A percentile compares a stretch with the other conserved stretches of the same genome.
Conservation (phyloP, 768 basidiomycete species). For the Rhodocollybia butyracea region DNA sequence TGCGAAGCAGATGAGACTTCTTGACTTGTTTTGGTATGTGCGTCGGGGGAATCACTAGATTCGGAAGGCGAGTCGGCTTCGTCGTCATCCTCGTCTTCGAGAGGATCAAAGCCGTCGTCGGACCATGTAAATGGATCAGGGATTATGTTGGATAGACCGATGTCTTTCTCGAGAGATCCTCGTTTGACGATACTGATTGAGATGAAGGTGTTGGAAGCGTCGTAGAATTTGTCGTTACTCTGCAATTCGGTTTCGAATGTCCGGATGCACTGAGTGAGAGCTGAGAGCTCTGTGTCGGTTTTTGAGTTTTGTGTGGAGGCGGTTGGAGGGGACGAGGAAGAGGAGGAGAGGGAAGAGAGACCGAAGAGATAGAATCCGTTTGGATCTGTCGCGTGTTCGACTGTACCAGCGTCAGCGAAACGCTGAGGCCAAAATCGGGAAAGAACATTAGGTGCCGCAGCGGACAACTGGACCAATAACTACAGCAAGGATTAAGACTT, state of each 20-base stretch:
- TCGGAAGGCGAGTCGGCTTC: background rate
- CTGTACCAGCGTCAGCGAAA: constrained; percentile 10
- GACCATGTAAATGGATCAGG: constrained; percentile 12
- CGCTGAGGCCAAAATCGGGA: constrained; percentile 18
- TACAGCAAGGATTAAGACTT: background rate
- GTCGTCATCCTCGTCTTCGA: constrained; percentile 11
- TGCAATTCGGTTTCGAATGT: constrained; percentile 16
- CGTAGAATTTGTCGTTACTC: constrained; percentile 14
- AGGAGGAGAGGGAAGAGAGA: constrained; percentile 3
- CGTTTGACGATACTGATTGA: constrained; percentile 1
- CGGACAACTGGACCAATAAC: constrained; percentile 17
- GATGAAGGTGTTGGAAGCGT: constrained; percentile 9
- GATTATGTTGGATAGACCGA: constrained; percentile 1
- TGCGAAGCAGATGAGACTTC: background rate
- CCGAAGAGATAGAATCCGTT: constrained; percentile 20
- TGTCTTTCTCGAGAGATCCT: background rate
- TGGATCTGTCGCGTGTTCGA: background rate
- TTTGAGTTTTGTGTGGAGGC: background rate
- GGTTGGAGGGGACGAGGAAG: background rate
- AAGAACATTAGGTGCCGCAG: constrained; percentile 3
- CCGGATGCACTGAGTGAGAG: constrained; percentile 4
- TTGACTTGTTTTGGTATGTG: background rate
- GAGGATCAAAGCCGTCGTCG: constrained; percentile 13
- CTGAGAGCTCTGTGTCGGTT: background rate
- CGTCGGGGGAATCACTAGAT: background rate